Evolutionary conservation across 148 eudicot genomes (phyloP).

Genomic region (Rhododendron mucronatum): DNA sequence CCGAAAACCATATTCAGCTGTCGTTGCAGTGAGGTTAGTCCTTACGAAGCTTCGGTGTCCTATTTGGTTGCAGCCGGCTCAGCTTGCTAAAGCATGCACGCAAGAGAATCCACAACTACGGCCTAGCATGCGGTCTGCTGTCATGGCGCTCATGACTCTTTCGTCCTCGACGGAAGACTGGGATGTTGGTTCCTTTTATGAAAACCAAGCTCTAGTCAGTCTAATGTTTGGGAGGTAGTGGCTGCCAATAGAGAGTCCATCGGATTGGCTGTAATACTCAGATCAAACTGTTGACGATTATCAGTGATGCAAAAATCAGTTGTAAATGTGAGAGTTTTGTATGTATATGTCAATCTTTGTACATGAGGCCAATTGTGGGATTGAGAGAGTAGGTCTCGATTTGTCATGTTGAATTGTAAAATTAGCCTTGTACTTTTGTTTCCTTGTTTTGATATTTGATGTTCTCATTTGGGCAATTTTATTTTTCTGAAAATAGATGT

Average conservation of each 20-base stretch:
- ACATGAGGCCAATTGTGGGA: neutral
- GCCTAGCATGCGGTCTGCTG: conserved; percentile 70
- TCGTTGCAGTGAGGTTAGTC: neutral
- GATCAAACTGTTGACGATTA: neutral
- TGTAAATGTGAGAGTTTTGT: neutral
- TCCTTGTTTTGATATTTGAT: too few relatives aligned
- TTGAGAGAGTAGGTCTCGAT: too few relatives aligned
- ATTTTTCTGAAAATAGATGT: too few relatives aligned
- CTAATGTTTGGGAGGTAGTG: conserved; percentile 59
- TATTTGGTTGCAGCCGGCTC: conserved; percentile 32
- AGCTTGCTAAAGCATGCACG: conserved; percentile 77
- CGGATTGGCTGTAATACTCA: neutral
- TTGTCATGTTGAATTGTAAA: too few relatives aligned
- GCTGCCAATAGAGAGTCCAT: neutral
- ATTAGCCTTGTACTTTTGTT: too few relatives aligned
- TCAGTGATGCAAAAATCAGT: neutral
- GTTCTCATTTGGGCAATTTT: too few relatives aligned
- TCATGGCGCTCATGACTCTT: conserved; percentile 62
- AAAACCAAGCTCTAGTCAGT: conserved; percentile 43
- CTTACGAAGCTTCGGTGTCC: neutral
- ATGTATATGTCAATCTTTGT: neutral
- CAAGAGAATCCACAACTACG: conserved; percentile 54
- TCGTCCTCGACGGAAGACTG: conserved; percentile 61
- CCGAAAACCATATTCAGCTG: too few relatives aligned
- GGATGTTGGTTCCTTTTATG: conserved; percentile 58